A percentile compares a stretch with the other conserved stretches of the same genome.
Conservation (phyloP, 2,329 filamentous ascomycete species). For the Xylaria sp. region DNA sequence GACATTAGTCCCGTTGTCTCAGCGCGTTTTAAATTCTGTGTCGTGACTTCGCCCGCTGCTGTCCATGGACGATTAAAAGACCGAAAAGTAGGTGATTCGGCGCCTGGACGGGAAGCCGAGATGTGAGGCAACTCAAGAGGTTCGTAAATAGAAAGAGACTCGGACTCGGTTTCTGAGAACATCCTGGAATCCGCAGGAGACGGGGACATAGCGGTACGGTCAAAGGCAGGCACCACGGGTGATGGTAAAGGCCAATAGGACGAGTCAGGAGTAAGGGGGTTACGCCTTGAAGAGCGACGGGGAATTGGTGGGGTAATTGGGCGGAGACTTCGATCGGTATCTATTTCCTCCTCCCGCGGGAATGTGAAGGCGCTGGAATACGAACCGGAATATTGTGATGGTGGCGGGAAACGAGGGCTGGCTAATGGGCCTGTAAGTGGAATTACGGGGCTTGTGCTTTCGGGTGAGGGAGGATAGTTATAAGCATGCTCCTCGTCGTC, state of each 20-base stretch:
- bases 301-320: constrained; percentile 26
- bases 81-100: constrained; percentile 44
- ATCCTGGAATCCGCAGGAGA: constrained; percentile 28
- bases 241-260: constrained; percentile 36
- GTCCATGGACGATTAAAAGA: constrained; percentile 41
- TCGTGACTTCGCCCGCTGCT: constrained; percentile 22
- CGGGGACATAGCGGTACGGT: constrained; percentile 25
- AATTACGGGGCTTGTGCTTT: constrained; percentile 44
- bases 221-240: constrained; percentile 30
- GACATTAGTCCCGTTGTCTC: constrained; percentile 19
- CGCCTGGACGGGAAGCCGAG: constrained; percentile 35
- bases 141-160: constrained; percentile 16
- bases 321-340: constrained; percentile 16
- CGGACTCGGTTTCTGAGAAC: constrained; percentile 27
- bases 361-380: constrained; percentile 17
- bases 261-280: constrained; percentile 33
- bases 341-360: constrained; percentile 26
- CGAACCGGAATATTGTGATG: constrained; percentile 21
- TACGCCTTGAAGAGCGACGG: constrained; percentile 31
- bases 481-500: constrained; percentile 29
- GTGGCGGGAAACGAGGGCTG: constrained; percentile 39
- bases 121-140: constrained; percentile 33
- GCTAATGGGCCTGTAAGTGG: constrained; percentile 44
- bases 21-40: constrained; percentile 24
- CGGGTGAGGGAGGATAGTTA: constrained; percentile 38